Percentiles rank a stretch among this genome's conserved stretches.
Evolutionary conservation across 305 asterid species (phyloP).

Genomic region (Fraxinus dipetala): DNA sequence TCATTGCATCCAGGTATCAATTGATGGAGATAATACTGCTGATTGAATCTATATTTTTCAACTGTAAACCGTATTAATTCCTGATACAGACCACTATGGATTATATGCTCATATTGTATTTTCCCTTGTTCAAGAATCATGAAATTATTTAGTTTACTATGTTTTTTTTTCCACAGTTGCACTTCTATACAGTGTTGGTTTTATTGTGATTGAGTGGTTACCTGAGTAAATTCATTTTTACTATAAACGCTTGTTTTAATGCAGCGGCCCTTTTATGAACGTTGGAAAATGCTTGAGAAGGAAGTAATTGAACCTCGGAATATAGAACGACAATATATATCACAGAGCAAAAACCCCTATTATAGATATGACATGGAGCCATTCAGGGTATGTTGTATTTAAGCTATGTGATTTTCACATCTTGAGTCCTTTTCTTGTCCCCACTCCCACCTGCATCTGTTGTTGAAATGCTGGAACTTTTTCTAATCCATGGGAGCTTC

Average conservation of each 20-base stretch:
- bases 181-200: neutral
- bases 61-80: neutral
- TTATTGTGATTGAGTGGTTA: neutral
- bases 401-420: conserved; percentile 24
- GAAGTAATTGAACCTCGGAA: conserved; percentile 94
- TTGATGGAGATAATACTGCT: neutral
- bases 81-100: neutral
- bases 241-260: conserved; percentile 23
- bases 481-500: conserved; percentile 31
- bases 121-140: neutral
- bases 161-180: neutral
- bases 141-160: neutral
- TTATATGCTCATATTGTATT: neutral
- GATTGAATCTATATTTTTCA: neutral
- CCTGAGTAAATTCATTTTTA: conserved; percentile 1
- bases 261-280: conserved; percentile 90
- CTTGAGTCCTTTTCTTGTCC: conserved; percentile 16
- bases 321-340: conserved; percentile 63
- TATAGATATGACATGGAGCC: conserved; percentile 95
- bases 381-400: conserved; percentile 63
- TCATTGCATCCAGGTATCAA: neutral
- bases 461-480: conserved; percentile 18
- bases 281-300: conserved; percentile 94
- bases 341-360: conserved; percentile 62
- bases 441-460: neutral